Conservation (phyloP, 208 protist species). For the Trypanosomatidae sp. region DNA sequence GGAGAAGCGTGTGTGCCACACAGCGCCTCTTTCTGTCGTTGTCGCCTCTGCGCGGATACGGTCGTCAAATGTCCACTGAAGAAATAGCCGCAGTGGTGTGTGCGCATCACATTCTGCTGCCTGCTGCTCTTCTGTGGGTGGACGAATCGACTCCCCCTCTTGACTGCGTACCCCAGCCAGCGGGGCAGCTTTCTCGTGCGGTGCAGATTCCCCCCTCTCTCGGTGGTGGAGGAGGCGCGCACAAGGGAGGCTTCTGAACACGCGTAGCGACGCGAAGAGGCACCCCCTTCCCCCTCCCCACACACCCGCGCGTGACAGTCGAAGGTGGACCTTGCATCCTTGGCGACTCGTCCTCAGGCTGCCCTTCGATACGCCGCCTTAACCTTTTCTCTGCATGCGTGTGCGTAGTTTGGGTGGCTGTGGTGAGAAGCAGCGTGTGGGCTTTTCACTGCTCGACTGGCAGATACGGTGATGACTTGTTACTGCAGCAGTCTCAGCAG, state of each 20-base stretch:
- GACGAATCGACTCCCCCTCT: neutral
- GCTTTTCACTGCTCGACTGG: neutral
- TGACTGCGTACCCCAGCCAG: neutral
- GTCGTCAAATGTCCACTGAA: neutral
- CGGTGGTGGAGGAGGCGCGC: neutral
- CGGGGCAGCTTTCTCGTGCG: neutral
- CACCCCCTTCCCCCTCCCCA: neutral
- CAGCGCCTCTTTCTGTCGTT: neutral
- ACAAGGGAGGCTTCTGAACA: too few relatives aligned
- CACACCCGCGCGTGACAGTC: neutral
- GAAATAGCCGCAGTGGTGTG: neutral
- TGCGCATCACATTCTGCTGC: neutral
- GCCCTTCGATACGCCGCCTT: neutral
- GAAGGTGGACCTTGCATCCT: neutral
- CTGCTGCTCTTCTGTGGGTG: neutral
- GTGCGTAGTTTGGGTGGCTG: neutral
- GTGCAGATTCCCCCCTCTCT: neutral
- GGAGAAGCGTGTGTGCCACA: neutral
- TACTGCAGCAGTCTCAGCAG: neutral
- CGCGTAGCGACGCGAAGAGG: neutral
- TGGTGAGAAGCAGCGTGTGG: neutral
- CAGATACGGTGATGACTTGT: neutral
- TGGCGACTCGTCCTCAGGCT: neutral
- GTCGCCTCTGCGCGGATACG: neutral
- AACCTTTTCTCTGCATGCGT: too few relatives aligned